Base-by-base conservation (phyloP, 768 basidiomycete genomes). In the Thelephora ganbajun region DNA sequence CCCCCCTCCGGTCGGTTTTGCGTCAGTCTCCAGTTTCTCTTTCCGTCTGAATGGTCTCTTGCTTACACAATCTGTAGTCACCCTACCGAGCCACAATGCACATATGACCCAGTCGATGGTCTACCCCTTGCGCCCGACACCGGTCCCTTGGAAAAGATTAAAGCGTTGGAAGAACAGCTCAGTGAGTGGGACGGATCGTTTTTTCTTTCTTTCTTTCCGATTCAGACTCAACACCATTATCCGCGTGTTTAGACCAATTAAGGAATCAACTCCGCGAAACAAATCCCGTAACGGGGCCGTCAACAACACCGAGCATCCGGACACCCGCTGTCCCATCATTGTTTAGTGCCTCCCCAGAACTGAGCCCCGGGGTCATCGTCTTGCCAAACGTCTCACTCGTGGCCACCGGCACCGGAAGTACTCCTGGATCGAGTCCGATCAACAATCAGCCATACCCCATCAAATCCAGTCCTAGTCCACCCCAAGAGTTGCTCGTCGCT, bases 101-200 rank as follows among this genome's bases (percentile, higher is more conserved):
- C 76, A 9, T 91, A 91, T 60, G 87, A 91, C 63, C 87, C 86
- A 2, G 79, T 89, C 13, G 87, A 90, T 61, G 88, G 87, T 14
- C 62, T 89, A 34, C 70, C 77, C 6, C 72, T 90, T 35, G 80
- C 83, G 18, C 74, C 85, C 44, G 83, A 88, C 50, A 77, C 74
- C 11, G 83, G 89, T 61, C 84, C 85, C n/a, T 56, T 76, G 11
- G 83, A 86, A 51, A 85, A 81, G 61, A 86, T 90, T 49, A 74
- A 73, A 50, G 71, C 79, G 36, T 66, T 90, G 14, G 87, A 90
- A 61, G 77, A 78, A 49, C 77, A 89, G 68, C 79, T 90, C 53
- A 69, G 87, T 86, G 59, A 53, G 72, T 57, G 20, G 2, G 33
- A 44, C 62, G 48, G 11, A 22, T 44, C 48, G 33, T 22, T 22